Conservation (phyloP, 2,329 filamentous ascomycete species). For the Alternaria sp. region DNA sequence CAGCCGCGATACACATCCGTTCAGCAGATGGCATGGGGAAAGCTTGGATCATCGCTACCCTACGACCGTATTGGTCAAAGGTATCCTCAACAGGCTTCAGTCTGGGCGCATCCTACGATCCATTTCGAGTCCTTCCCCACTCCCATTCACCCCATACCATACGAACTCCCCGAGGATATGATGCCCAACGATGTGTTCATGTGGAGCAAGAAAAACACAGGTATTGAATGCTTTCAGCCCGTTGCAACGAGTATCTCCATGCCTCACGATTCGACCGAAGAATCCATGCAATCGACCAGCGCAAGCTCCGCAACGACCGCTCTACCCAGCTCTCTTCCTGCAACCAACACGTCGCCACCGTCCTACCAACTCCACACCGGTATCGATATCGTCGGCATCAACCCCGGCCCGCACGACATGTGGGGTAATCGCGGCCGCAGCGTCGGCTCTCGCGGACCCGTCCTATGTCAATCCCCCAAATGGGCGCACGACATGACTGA, state of each 20-base stretch:
- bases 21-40: slow-evolving; percentile 9
- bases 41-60: neutral
- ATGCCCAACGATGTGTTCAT: slow-evolving; percentile 11
- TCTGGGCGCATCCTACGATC: slow-evolving; percentile 4
- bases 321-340: neutral
- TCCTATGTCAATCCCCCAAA: neutral
- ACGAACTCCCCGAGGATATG: slow-evolving; percentile 6
- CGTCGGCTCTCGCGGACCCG: neutral
- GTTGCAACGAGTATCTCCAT: neutral
- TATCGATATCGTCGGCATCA: neutral
- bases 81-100: neutral
- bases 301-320: neutral
- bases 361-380: neutral
- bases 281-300: neutral
- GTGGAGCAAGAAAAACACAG: slow-evolving; percentile 3
- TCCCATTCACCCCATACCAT: neutral
- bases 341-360: neutral
- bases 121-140: neutral
- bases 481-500: neutral
- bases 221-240: slow-evolving; percentile 11
- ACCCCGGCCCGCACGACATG: neutral
- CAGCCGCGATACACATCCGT: neutral
- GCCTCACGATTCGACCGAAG: neutral
- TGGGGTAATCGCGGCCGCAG: neutral
- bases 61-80: neutral